These are phyloP conservation scores for Cruciata laevipes DNA, from an alignment of 257 asterid species.

Conservation along the genomic window DNA sequence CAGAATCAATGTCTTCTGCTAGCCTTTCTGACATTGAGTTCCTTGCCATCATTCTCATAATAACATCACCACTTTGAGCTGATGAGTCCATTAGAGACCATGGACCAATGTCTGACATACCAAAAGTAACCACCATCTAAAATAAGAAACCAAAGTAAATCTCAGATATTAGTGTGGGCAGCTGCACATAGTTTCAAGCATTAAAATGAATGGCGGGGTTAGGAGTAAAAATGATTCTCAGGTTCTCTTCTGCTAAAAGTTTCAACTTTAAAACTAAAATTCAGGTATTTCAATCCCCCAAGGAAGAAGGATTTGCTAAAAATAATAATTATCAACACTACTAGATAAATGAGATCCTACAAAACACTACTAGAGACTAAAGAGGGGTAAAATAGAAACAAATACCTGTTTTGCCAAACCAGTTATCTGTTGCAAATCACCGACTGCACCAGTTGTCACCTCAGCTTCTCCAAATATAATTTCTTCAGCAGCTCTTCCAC, in stretches of 20 bases:
- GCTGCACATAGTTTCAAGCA: not conserved
- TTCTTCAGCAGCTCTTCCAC: constrained; percentile 99
- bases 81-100: constrained; percentile 86
- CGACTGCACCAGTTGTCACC: constrained; percentile 95
- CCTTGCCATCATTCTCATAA: constrained; percentile 98
- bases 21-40: constrained; percentile 96
- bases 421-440: constrained; percentile 96
- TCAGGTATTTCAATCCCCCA: not conserved
- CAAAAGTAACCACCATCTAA: constrained; percentile 92
- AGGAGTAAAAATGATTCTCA: not conserved
- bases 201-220: not conserved
- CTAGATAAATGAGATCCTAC: not conserved
- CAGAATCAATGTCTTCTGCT: constrained; percentile 87
- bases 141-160: not conserved
- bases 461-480: constrained; percentile 94
- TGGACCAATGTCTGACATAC: constrained; percentile 94
- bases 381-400: not conserved
- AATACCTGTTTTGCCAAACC: constrained; percentile 87
- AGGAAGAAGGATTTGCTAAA: not conserved
- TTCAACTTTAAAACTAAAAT: not conserved
- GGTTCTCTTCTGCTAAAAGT: not conserved
- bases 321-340: not conserved
- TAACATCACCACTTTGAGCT: constrained; percentile 74
- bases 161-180: not conserved
- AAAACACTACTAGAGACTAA: not conserved